These are phyloP conservation scores for Phanerochaete sordida DNA, from an alignment of 768 basidiomycete species.

Conservation along the genomic window DNA sequence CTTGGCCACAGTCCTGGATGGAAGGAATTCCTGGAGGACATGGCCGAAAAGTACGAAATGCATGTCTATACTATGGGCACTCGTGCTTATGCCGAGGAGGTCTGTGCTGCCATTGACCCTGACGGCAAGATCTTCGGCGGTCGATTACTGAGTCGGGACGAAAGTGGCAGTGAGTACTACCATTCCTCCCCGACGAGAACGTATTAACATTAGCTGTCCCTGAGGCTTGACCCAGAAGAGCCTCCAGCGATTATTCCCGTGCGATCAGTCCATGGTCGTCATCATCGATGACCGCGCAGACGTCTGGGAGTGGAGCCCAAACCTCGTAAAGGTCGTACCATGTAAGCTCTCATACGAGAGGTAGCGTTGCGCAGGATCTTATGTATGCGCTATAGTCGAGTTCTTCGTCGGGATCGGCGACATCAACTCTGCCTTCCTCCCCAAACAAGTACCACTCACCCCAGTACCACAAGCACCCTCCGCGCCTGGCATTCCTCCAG, in stretches of 20 bases:
- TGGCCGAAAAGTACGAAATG: conserved; percentile 89
- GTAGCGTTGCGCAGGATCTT: conserved; percentile 7
- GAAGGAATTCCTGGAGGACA: conserved; percentile 66
- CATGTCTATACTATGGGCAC: conserved; percentile 99
- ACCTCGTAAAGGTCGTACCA: conserved; percentile 94
- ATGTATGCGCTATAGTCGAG: conserved; percentile 58
- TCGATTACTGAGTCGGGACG: conserved; percentile 88
- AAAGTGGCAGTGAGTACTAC: conserved; percentile 81
- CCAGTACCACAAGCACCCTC: conserved; percentile 25
- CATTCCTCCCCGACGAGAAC: neutral
- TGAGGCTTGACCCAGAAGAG: conserved; percentile 89
- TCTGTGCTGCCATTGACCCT: conserved; percentile 93
- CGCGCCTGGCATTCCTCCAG: neutral
- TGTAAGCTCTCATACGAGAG: conserved; percentile 53
- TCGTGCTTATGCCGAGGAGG: conserved; percentile 92
- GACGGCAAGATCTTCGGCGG: conserved; percentile 81
- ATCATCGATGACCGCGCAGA: conserved; percentile 98
- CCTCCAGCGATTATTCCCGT: conserved; percentile 89
- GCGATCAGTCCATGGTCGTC: conserved; percentile 98
- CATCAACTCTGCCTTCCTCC: conserved; percentile 93
- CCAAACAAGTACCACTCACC: conserved; percentile 63
- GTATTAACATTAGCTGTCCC: neutral
- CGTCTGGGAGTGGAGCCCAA: conserved; percentile 98
- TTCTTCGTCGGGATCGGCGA: conserved; percentile 98
- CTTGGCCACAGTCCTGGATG: conserved; percentile 66